Conservation (phyloP, 495 filamentous ascomycete species). For the Tuber indicum region DNA sequence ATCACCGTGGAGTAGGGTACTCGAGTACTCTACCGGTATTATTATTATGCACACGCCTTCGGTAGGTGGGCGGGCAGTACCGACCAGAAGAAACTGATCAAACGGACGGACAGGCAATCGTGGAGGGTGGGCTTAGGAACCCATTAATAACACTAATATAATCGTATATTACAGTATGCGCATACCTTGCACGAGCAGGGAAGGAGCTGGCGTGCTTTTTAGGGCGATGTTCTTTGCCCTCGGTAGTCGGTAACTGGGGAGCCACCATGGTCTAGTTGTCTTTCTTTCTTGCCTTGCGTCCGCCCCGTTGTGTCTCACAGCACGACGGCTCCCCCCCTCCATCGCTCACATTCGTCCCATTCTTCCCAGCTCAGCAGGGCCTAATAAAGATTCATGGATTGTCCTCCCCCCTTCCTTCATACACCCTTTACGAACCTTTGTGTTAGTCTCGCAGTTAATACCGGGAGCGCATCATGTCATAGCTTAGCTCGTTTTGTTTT, state of each 20-base stretch:
- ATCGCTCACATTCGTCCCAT: background rate
- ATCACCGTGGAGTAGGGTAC: background rate
- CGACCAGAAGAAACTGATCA: background rate
- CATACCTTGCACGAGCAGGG: background rate
- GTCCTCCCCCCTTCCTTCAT: background rate
- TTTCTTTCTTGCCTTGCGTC: constrained; percentile 20
- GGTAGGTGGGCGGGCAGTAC: background rate
- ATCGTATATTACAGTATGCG: background rate
- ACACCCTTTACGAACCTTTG: background rate
- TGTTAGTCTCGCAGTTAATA: background rate
- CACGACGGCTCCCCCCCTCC: background rate
- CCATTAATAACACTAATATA: background rate
- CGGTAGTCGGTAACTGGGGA: background rate
- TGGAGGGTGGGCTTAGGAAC: background rate
- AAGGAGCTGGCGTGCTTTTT: background rate
- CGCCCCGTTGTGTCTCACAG: constrained; percentile 16
- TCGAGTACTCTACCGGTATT: background rate
- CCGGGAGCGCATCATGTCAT: constrained; percentile 1
- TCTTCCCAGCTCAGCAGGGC: background rate
- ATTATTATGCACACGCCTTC: background rate
- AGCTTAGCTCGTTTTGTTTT: background rate
- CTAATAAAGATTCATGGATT: background rate
- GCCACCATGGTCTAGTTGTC: background rate
- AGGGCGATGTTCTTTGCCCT: background rate
- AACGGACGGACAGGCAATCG: background rate